Conservation (phyloP, 1,284 basidiomycete species). For the Irpex sp. region DNA sequence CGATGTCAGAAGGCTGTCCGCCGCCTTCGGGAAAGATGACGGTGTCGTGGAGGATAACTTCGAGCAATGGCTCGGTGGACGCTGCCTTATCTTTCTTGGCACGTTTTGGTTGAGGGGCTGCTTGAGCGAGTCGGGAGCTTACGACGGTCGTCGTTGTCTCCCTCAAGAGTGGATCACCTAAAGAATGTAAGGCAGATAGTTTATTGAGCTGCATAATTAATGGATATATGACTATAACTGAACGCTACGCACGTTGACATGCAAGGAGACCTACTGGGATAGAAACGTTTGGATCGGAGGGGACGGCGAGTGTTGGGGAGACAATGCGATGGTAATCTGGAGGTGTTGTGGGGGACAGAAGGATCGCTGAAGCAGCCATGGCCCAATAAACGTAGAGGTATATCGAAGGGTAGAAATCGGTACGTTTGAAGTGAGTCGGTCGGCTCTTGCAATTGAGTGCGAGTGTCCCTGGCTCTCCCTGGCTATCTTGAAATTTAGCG, state of each 20-base stretch:
- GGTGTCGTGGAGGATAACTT: constrained; percentile 76
- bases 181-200: constrained; percentile 4
- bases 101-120: constrained; percentile 41
- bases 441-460: no score
- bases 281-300: constrained; percentile 43
- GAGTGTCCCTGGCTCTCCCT: background rate
- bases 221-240: background rate
- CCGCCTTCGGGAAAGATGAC: constrained; percentile 90
- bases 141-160: constrained; percentile 54
- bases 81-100: constrained; percentile 51
- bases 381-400: background rate
- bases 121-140: constrained; percentile 40
- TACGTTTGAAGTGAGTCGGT: background rate
- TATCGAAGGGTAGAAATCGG: background rate
- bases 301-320: constrained; percentile 50
- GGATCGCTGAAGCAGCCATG: constrained; percentile 29
- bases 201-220: background rate
- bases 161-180: constrained; percentile 65
- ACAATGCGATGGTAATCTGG: constrained; percentile 61
- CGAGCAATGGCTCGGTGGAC: constrained; percentile 47
- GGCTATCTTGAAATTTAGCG: background rate
- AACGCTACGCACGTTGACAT: constrained; percentile 56
- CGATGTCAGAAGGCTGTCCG: constrained; percentile 82
- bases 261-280: constrained; percentile 71
- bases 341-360: constrained; percentile 39